Evolutionary conservation across 305 asterid genomes (phyloP).

Genomic region (Andrographis paniculata): DNA sequence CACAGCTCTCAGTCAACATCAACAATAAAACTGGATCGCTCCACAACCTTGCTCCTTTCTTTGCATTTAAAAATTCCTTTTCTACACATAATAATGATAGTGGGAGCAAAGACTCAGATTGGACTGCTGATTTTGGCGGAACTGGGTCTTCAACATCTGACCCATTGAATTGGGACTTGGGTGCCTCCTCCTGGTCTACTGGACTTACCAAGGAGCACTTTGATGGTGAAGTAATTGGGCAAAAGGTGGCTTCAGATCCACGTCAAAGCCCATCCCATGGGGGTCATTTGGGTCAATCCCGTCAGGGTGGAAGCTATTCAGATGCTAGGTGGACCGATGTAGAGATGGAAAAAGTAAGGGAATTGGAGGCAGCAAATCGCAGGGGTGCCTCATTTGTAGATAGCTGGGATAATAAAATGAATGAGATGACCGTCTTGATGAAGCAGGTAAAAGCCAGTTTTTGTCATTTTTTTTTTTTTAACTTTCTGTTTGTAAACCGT

Average conservation of each 20-base stretch:
- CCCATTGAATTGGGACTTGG: slow-evolving; percentile 55
- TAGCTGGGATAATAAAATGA: slow-evolving; percentile 50
- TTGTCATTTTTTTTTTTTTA: neutral
- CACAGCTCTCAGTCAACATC: slow-evolving; percentile 27
- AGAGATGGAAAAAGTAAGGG: slow-evolving; percentile 27
- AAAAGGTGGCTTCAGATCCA: slow-evolving; percentile 27
- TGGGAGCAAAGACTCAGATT: slow-evolving; percentile 28
- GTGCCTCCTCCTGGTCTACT: slow-evolving; percentile 78
- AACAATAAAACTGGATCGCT: slow-evolving; percentile 9
- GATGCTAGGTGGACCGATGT: slow-evolving; percentile 45
- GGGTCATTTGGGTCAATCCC: slow-evolving; percentile 12
- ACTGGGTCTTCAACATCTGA: slow-evolving; percentile 27
- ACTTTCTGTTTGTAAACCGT: neutral
- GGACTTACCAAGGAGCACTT: slow-evolving; percentile 89
- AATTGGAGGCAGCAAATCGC: slow-evolving; percentile 37
- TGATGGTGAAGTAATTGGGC: slow-evolving; percentile 73
- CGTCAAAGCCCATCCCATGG: neutral
- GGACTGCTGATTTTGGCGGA: slow-evolving; percentile 42
- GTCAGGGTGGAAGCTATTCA: slow-evolving; percentile 13
- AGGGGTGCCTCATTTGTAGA: slow-evolving; percentile 36
- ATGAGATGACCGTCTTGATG: slow-evolving; percentile 43
- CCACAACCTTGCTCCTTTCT: slow-evolving; percentile 17
- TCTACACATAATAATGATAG: slow-evolving; percentile 28
- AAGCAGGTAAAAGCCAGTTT: slow-evolving; percentile 39
- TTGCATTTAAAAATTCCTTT: slow-evolving; percentile 24